Percentiles rank a stretch among this genome's conserved stretches.
Evolutionary conservation across 2,329 filamentous ascomycete genomes (phyloP).

Genomic region (Fusarium camptoceras): DNA sequence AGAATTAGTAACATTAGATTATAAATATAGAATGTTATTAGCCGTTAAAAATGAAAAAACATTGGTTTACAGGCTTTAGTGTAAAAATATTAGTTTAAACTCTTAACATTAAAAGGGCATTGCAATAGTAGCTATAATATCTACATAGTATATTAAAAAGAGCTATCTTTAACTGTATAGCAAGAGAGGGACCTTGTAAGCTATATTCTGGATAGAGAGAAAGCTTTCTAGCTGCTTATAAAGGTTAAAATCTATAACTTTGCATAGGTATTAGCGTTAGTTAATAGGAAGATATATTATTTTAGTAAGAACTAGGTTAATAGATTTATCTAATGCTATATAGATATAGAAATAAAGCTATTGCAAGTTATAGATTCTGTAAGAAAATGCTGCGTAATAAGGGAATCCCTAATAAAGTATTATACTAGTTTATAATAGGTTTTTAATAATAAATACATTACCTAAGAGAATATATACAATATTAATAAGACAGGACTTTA

Average conservation of each 20-base stretch:
- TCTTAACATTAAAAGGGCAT: background rate
- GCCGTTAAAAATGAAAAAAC: background rate
- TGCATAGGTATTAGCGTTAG: background rate
- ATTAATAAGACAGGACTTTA: background rate
- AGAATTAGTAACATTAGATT: background rate
- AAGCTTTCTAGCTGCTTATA: background rate
- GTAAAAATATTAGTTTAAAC: rapidly evolving
- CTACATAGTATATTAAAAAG: background rate
- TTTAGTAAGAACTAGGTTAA: background rate
- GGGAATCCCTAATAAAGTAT: background rate
- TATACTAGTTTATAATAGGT: background rate
- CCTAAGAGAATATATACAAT: background rate
- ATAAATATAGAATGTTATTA: background rate
- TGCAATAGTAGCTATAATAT: background rate
- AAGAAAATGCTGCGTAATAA: background rate
- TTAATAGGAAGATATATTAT: background rate
- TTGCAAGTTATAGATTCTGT: background rate
- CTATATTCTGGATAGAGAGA: background rate
- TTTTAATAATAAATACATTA: background rate
- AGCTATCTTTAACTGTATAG: background rate
- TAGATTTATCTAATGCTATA: background rate
- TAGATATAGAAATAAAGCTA: background rate
- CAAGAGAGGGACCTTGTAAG: background rate
- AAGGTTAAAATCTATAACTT: background rate
- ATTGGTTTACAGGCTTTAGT: background rate